phyloP scores from a whole-genome alignment of 2,329 filamentous ascomycete genomes.

The Neofusicoccum parvum region DNA sequence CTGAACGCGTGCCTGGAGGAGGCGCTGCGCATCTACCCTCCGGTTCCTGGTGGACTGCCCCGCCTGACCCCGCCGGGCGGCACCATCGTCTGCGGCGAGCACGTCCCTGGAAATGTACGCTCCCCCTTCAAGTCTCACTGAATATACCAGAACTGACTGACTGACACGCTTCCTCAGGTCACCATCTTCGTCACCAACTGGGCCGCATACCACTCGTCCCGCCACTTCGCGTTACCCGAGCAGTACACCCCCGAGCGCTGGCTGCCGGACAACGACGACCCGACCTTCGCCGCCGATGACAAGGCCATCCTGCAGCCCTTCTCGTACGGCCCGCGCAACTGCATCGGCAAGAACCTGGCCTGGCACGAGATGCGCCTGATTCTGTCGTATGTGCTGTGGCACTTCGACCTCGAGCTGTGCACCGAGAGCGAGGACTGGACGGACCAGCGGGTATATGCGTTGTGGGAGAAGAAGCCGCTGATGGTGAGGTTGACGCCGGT shows the following conservation, averaged over 20 bases:
- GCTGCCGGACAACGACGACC: constrained; percentile 29
- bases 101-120: constrained; percentile 26
- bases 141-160: neutral
- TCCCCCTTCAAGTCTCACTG: too few relatives aligned
- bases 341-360: constrained; percentile 39
- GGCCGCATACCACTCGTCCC: constrained; percentile 31
- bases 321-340: constrained; percentile 33
- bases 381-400: constrained; percentile 42
- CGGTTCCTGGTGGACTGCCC: constrained; percentile 40
- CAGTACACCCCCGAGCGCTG: constrained; percentile 37
- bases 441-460: constrained; percentile 33
- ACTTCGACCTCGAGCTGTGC: constrained; percentile 42
- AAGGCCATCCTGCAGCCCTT: constrained; percentile 32
- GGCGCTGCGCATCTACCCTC: constrained; percentile 47
- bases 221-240: constrained; percentile 31
- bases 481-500: constrained; percentile 31
- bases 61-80: constrained; percentile 32
- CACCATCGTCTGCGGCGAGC: constrained; percentile 29
- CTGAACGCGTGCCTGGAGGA: constrained; percentile 40
- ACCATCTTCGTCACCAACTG: constrained; percentile 22
- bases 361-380: constrained; percentile 42
- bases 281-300: constrained; percentile 28
- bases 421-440: constrained; percentile 42
- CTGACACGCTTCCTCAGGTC: constrained; percentile 26
- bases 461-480: constrained; percentile 38